phyloP scores from a whole-genome alignment of 306 rosid species.

The Nissolia schottii region DNA sequence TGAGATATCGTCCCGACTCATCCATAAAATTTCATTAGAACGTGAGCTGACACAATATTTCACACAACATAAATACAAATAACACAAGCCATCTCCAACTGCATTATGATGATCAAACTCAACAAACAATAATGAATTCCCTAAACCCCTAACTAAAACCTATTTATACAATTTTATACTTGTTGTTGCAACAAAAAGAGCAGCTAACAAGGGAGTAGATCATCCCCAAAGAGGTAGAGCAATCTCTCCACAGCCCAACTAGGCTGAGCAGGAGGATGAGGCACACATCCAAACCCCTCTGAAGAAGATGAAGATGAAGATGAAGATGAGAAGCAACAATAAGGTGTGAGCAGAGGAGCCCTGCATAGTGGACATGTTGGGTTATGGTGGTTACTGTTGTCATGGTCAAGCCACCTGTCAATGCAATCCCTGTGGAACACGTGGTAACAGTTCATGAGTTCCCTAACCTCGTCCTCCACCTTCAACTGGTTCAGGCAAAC shows the following conservation, averaged over 20 bases:
- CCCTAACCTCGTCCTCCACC: slow-evolving; percentile 58
- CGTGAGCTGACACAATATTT: too few species aligned
- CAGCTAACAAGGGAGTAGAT: slow-evolving; percentile 36
- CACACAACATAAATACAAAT: too few species aligned
- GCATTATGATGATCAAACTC: neutral
- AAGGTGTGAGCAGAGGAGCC: slow-evolving; percentile 49
- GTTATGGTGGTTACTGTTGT: slow-evolving; percentile 36
- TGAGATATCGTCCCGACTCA: too few species aligned
- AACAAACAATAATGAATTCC: slow-evolving; percentile 31
- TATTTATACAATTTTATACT: neutral
- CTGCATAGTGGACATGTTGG: slow-evolving; percentile 73
- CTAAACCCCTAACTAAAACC: neutral
- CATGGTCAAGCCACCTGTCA: slow-evolving; percentile 66
- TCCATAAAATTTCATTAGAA: too few species aligned
- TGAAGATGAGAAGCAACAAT: neutral
- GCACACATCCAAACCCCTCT: slow-evolving; percentile 18
- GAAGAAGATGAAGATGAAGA: too few species aligned
- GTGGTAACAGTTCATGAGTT: slow-evolving; percentile 66
- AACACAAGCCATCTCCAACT: too few species aligned
- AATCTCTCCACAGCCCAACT: slow-evolving; percentile 90
- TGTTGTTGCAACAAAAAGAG: neutral
- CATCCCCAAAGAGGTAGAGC: slow-evolving; percentile 81
- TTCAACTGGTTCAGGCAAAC: slow-evolving; percentile 58
- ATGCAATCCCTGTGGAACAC: slow-evolving; percentile 79
- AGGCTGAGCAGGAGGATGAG: slow-evolving; percentile 47